A percentile compares a stretch with the other conserved stretches of the same genome.
phyloP scores from a whole-genome alignment of 805 yeast genomes.

The Teunomyces kruisii region DNA sequence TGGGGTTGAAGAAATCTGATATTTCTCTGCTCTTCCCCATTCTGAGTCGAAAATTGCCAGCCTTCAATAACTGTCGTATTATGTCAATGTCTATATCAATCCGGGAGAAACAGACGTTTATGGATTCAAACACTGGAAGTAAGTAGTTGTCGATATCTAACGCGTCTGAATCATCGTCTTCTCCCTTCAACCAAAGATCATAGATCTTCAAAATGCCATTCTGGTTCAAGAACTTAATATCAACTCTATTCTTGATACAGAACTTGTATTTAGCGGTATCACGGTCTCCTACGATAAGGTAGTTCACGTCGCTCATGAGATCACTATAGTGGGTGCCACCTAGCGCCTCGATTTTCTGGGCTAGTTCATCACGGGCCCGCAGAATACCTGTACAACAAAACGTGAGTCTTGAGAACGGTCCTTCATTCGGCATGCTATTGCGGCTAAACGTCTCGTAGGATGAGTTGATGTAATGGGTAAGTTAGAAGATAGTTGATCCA shows the following conservation, averaged over 20 bases:
- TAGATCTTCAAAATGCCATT: constrained; percentile 46
- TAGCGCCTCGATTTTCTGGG: constrained; percentile 47
- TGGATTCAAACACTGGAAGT: constrained; percentile 47
- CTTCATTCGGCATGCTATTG: constrained; percentile 8
- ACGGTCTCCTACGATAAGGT: constrained; percentile 58
- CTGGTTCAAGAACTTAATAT: constrained; percentile 55
- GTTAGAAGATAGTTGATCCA: not conserved
- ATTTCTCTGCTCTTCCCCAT: constrained; percentile 13
- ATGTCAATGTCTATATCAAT: constrained; percentile 19
- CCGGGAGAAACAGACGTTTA: constrained; percentile 46
- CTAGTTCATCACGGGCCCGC: constrained; percentile 41
- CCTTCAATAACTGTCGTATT: constrained; percentile 13
- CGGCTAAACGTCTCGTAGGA: not conserved
- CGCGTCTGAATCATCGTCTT: constrained; percentile 26
- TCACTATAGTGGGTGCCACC: constrained; percentile 62
- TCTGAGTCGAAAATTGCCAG: constrained; percentile 23
- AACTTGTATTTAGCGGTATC: constrained; percentile 56
- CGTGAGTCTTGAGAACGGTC: constrained; percentile 46
- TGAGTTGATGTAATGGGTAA: not conserved
- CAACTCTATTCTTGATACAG: constrained; percentile 50
- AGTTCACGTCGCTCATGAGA: constrained; percentile 59
- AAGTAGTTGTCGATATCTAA: constrained; percentile 21
- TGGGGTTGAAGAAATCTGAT: constrained; percentile 23
- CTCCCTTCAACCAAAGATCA: constrained; percentile 54
- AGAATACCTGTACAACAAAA: constrained; percentile 61